Conservation (phyloP, 2,329 filamentous ascomycete genomes). For the Cadophora sp. region DNA sequence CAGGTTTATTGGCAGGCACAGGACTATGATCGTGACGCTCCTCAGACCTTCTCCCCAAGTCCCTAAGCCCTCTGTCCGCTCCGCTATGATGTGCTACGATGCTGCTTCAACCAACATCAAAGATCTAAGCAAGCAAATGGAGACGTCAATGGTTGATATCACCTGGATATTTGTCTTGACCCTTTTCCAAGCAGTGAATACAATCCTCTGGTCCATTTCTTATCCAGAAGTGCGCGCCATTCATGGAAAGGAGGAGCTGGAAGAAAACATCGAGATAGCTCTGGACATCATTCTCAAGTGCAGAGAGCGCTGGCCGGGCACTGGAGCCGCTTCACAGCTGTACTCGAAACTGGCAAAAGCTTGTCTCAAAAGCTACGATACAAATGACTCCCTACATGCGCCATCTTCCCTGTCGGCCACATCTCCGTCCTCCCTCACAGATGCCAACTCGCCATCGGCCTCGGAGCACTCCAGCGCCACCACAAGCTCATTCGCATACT, state of each 20-base stretch:
- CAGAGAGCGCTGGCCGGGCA: slow-evolving; percentile 90
- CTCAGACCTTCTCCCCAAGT: slow-evolving; percentile 93
- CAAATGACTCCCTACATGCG: slow-evolving; percentile 53
- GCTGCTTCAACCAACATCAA: slow-evolving; percentile 83
- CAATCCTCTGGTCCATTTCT: slow-evolving; percentile 88
- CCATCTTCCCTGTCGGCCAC: slow-evolving; percentile 55
- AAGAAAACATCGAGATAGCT: slow-evolving; percentile 74
- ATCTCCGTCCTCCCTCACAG: slow-evolving; percentile 47
- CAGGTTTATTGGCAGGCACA: slow-evolving; percentile 73
- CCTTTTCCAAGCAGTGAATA: slow-evolving; percentile 91
- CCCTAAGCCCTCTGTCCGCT: slow-evolving; percentile 79
- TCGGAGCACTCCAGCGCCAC: slow-evolving; percentile 50
- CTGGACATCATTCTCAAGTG: slow-evolving; percentile 81
- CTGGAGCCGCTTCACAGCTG: slow-evolving; percentile 80
- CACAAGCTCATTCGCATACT: slow-evolving; percentile 44
- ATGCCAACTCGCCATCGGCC: slow-evolving; percentile 55
- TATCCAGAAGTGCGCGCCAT: slow-evolving; percentile 81
- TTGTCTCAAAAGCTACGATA: slow-evolving; percentile 86
- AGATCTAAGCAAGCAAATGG: slow-evolving; percentile 81
- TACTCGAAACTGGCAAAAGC: slow-evolving; percentile 87
- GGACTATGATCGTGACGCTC: slow-evolving; percentile 87
- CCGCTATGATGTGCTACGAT: slow-evolving; percentile 82
- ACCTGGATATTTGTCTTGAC: slow-evolving; percentile 94
- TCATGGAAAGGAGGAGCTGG: slow-evolving; percentile 77
- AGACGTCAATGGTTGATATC: slow-evolving; percentile 77